phyloP scores from a whole-genome alignment of 2,329 filamentous ascomycete species.

The Knufia petricola region DNA sequence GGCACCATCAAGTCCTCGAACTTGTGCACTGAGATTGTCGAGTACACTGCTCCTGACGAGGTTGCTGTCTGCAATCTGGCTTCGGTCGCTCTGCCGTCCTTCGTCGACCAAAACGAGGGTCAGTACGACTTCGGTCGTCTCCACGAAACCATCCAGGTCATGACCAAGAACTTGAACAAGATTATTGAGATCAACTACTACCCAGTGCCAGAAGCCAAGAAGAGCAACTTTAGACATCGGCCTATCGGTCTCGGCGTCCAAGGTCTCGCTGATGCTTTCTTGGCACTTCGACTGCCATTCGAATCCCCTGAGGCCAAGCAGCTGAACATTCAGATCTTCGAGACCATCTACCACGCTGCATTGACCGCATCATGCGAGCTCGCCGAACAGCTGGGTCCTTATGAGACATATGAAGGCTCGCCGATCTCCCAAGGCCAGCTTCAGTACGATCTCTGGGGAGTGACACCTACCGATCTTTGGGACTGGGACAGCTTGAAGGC shows the following conservation, averaged over 20 bases:
- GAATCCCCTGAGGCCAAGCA: slow-evolving; percentile 89
- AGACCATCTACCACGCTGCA: slow-evolving; percentile 97
- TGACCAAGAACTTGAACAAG: slow-evolving; percentile 92
- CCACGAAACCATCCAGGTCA: slow-evolving; percentile 84
- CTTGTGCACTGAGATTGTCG: slow-evolving; percentile 95
- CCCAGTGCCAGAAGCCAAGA: slow-evolving; percentile 84
- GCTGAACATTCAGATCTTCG: slow-evolving; percentile 97
- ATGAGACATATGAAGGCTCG: slow-evolving; percentile 84
- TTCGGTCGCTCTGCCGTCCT: slow-evolving; percentile 83
- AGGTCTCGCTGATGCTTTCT: slow-evolving; percentile 94
- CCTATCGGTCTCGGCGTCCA: slow-evolving; percentile 95
- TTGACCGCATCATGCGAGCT: slow-evolving; percentile 81
- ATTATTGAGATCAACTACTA: slow-evolving; percentile 99
- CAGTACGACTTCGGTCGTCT: slow-evolving; percentile 94
- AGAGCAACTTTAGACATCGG: slow-evolving; percentile 95
- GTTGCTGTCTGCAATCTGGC: slow-evolving; percentile 98
- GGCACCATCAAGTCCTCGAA: slow-evolving; percentile 98
- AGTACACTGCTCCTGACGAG: slow-evolving; percentile 95
- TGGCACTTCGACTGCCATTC: slow-evolving; percentile 91
- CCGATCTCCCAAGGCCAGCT: slow-evolving; percentile 91
- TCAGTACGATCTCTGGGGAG: slow-evolving; percentile 98
- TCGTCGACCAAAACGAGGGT: slow-evolving; percentile 74
- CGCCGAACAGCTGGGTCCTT: slow-evolving; percentile 72
- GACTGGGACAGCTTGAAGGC: slow-evolving; percentile 86
- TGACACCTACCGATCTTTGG: slow-evolving; percentile 89